Evolutionary conservation across 208 protist genomes (phyloP).

Genomic region (Lotmaria passim): DNA sequence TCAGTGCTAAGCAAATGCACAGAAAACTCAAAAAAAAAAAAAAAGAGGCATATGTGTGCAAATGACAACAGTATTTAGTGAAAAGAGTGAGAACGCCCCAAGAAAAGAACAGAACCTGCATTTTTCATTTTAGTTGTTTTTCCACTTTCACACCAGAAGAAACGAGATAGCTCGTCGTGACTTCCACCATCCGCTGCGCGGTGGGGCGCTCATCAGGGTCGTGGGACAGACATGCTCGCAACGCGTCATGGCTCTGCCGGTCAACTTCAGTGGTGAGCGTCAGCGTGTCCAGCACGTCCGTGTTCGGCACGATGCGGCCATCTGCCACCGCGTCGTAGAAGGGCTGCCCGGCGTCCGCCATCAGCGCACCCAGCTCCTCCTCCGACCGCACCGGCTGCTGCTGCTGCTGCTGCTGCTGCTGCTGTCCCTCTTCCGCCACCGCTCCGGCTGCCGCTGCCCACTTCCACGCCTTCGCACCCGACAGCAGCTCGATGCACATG

Average conservation of each 20-base stretch:
- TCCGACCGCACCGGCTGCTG: no score
- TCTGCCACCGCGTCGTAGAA: conserved; percentile 10
- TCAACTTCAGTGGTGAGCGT: neutral
- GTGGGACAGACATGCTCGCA: neutral
- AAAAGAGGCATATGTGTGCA: no score
- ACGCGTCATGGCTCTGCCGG: neutral
- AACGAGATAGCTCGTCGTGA: neutral
- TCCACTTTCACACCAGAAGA: no score
- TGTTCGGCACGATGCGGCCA: conserved; percentile 22
- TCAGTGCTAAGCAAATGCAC: no score
- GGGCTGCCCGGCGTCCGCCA: neutral
- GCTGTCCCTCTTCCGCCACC: no score
- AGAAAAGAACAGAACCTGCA: no score
- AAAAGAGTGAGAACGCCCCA: no score
- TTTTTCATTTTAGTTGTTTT: no score
- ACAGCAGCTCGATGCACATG: conserved; percentile 59
- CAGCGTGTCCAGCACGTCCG: neutral
- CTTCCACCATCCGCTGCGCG: neutral
- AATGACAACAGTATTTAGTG: no score
- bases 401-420: no score
- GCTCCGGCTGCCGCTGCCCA: conserved; percentile 31
- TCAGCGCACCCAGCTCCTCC: conserved; percentile 8
- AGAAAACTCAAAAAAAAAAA: no score
- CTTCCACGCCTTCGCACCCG: conserved; percentile 30
- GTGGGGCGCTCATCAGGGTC: neutral